Conservation (phyloP, 139 green algal genomes). For the Chlamydomonas urium region DNA sequence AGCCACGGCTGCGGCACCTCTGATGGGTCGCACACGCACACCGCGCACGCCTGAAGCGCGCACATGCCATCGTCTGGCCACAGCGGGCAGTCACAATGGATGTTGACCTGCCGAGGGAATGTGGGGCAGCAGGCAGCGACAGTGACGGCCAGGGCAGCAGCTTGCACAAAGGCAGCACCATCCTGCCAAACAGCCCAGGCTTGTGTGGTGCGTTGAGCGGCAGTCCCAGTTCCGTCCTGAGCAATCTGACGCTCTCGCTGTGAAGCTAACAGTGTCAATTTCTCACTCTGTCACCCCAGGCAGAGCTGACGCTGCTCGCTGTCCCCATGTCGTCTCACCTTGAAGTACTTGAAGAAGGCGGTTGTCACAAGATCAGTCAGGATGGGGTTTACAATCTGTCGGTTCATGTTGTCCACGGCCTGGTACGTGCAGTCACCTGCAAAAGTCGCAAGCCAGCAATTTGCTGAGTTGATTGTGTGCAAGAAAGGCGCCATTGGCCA, state of each 20-base stretch:
- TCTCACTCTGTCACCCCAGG: too few relatives aligned
- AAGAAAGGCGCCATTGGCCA: too few relatives aligned
- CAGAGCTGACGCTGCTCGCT: too few relatives aligned
- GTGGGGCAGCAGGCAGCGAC: neutral
- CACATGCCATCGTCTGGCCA: conserved; percentile 97
- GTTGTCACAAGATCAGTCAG: conserved; percentile 64
- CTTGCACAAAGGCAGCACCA: neutral
- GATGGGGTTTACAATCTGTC: conserved; percentile 53
- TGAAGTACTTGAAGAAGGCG: conserved; percentile 92
- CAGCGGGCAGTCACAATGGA: conserved; percentile 91
- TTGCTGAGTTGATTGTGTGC: too few relatives aligned
- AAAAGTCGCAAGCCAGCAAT: too few relatives aligned
- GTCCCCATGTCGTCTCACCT: conserved; percentile 35
- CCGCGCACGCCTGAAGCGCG: conserved; percentile 61
- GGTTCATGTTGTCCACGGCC: conserved; percentile 67
- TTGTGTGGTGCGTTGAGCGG: neutral
- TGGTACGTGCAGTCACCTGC: conserved; percentile 74
- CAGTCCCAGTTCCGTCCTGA: neutral
- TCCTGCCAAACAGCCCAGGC: neutral
- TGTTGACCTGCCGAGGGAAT: conserved; percentile 57
- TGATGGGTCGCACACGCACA: conserved; percentile 15
- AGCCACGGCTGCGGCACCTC: conserved; percentile 47
- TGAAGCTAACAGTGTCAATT: too few relatives aligned
- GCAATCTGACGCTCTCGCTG: too few relatives aligned
- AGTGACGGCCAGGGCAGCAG: neutral